Conservation (phyloP, 768 basidiomycete species). For the Chalciporus piperatus region DNA sequence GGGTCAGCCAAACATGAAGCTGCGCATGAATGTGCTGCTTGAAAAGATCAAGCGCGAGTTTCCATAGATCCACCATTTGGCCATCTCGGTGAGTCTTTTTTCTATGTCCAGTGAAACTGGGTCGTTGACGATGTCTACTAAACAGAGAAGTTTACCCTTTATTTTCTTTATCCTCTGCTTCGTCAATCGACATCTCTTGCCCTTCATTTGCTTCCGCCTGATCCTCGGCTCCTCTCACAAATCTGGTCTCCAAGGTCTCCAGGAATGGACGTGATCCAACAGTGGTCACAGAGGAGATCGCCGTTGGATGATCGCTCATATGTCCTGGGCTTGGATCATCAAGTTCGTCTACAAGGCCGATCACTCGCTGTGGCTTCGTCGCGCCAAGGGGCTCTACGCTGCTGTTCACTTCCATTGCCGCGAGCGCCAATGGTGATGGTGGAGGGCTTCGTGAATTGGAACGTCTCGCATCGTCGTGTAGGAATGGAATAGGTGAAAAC, state of each 20-base stretch:
- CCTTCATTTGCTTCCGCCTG: constrained; percentile 24
- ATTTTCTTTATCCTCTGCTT: constrained; percentile 51
- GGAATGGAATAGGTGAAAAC: constrained; percentile 85
- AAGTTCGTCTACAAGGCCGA: constrained; percentile 82
- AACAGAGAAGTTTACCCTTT: constrained; percentile 39
- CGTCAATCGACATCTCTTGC: constrained; percentile 40
- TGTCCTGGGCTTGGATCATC: constrained; percentile 85
- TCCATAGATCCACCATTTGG: constrained; percentile 28
- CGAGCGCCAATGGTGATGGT: constrained; percentile 65
- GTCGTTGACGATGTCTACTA: background rate
- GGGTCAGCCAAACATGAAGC: constrained; percentile 74
- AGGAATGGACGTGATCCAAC: constrained; percentile 45
- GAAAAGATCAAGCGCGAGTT: constrained; percentile 76
- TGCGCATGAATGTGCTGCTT: constrained; percentile 83
- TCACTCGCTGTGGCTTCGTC: constrained; percentile 41
- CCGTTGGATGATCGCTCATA: constrained; percentile 75
- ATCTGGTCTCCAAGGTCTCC: constrained; percentile 58
- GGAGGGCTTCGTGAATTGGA: constrained; percentile 79
- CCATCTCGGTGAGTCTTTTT: constrained; percentile 4
- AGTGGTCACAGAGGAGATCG: constrained; percentile 65
- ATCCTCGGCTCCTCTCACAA: constrained; percentile 49
- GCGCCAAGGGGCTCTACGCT: constrained; percentile 38
- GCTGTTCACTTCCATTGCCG: constrained; percentile 33
- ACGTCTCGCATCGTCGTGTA: constrained; percentile 78
- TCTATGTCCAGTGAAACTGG: background rate